Evolutionary conservation across 176 grass and related monocot genomes (phyloP).

Genomic region (Carex parvula): DNA sequence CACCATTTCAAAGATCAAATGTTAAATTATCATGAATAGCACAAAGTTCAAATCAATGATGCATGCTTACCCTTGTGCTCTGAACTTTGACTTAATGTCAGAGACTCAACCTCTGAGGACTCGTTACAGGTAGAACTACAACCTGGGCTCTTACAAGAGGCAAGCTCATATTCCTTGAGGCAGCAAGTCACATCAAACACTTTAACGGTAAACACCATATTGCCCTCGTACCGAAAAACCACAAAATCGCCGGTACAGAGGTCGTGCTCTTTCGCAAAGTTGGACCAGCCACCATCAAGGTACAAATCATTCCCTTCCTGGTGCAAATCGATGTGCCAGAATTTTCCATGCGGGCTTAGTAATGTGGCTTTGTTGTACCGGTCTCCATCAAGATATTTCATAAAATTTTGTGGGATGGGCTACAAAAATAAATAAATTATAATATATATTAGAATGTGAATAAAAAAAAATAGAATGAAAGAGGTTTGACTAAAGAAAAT

Average conservation of each 20-base stretch:
- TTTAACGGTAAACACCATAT: conserved; percentile 33
- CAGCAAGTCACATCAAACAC: conserved; percentile 31
- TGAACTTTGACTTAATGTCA: conserved; percentile 6
- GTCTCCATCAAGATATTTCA: conserved; percentile 1
- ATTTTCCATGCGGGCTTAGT: conserved; percentile 32
- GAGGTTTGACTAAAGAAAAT: neutral
- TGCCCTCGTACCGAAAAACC: conserved; percentile 33
- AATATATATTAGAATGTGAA: neutral
- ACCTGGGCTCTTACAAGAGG: neutral
- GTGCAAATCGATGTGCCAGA: conserved; percentile 28
- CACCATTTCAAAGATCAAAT: neutral
- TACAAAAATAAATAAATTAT: conserved; percentile 20
- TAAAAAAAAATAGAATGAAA: neutral
- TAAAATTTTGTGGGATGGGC: conserved; percentile 28
- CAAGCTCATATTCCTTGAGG: conserved; percentile 29
- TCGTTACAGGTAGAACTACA: neutral
- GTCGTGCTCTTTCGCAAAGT: conserved; percentile 16
- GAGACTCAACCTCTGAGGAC: neutral
- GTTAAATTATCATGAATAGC: neutral
- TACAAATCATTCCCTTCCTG: conserved; percentile 21
- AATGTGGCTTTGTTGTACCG: conserved; percentile 9
- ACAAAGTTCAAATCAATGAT: neutral
- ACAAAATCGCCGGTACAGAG: conserved; percentile 28
- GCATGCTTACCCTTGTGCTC: neutral
- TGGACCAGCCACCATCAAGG: conserved; percentile 22